These are phyloP conservation scores for Diutina scorzettiae DNA, from an alignment of 1,139 yeast genomes.

Conservation along the genomic window DNA sequence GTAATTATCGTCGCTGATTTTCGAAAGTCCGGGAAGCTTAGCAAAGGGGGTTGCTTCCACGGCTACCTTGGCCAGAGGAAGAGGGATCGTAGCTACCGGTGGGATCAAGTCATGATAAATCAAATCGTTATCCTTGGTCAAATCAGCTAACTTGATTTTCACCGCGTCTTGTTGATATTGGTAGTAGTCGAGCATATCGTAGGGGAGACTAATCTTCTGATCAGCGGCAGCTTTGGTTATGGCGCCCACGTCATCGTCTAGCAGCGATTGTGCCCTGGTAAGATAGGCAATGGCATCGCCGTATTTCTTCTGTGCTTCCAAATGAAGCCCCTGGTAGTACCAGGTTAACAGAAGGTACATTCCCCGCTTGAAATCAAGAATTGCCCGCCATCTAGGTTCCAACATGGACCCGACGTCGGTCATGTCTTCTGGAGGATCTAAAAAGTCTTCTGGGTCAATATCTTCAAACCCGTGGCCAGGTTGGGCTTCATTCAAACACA, in stretches of 20 bases:
- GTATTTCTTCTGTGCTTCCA: constrained; percentile 39
- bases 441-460: constrained; percentile 17
- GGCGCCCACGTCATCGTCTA: constrained; percentile 18
- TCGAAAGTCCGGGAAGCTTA: constrained; percentile 7
- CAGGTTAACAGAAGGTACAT: constrained; percentile 33
- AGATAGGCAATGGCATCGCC: constrained; percentile 74
- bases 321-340: constrained; percentile 40
- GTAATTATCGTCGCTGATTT: constrained; percentile 44
- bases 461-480: constrained; percentile 26
- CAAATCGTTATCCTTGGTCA: constrained; percentile 78
- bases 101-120: constrained; percentile 77
- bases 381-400: constrained; percentile 33
- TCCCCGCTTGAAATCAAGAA: constrained; percentile 34
- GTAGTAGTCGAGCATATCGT: constrained; percentile 30
- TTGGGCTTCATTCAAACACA: constrained; percentile 23
- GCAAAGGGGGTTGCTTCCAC: constrained; percentile 28
- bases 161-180: constrained; percentile 35
- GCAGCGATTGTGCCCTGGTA: constrained; percentile 34
- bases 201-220: constrained; percentile 13
- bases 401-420: constrained; percentile 31
- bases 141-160: constrained; percentile 30
- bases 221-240: constrained; percentile 17
- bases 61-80: constrained; percentile 70
- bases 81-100: constrained; percentile 40
- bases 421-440: constrained; percentile 9